Conservation (phyloP, 2,329 filamentous ascomycete species). For the Karstenula rhodostoma region DNA sequence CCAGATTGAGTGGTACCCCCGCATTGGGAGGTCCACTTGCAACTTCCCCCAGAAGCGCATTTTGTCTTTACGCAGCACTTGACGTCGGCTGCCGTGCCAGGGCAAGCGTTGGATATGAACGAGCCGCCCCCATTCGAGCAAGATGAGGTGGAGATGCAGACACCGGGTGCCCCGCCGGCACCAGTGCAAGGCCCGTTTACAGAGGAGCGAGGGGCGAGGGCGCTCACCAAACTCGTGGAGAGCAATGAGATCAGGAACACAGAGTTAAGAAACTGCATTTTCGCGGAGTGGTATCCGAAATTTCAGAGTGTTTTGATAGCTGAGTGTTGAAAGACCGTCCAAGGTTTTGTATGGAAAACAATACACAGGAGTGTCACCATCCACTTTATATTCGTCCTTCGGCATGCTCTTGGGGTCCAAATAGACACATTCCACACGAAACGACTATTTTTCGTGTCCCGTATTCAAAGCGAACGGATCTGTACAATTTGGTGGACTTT, state of each 20-base stretch:
- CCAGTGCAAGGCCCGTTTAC: constrained; percentile 13
- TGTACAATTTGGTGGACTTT: neutral
- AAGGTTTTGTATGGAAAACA: neutral
- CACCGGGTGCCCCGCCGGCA: constrained; percentile 5
- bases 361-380: neutral
- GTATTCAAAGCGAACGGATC: constrained; percentile 5
- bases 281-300: neutral
- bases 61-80: constrained; percentile 13
- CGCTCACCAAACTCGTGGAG: constrained; percentile 12
- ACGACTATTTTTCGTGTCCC: constrained; percentile 1
- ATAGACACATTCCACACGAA: neutral
- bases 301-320: too few relatives aligned
- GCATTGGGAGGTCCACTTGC: constrained; percentile 13
- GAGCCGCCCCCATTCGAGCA: constrained; percentile 8
- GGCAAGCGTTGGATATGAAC: constrained; percentile 10
- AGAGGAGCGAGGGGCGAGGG: constrained; percentile 14
- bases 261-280: constrained; percentile 13
- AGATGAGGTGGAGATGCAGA: constrained; percentile 14
- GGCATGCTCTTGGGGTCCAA: neutral
- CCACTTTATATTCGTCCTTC: neutral
- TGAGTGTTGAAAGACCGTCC: neutral
- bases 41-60: constrained; percentile 11
- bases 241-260: constrained; percentile 6
- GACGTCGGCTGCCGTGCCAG: constrained; percentile 4
- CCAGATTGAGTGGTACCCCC: constrained; percentile 13